Base-by-base conservation (phyloP, 1,284 basidiomycete species). In the Cutaneotrichosporon sp. region DNA sequence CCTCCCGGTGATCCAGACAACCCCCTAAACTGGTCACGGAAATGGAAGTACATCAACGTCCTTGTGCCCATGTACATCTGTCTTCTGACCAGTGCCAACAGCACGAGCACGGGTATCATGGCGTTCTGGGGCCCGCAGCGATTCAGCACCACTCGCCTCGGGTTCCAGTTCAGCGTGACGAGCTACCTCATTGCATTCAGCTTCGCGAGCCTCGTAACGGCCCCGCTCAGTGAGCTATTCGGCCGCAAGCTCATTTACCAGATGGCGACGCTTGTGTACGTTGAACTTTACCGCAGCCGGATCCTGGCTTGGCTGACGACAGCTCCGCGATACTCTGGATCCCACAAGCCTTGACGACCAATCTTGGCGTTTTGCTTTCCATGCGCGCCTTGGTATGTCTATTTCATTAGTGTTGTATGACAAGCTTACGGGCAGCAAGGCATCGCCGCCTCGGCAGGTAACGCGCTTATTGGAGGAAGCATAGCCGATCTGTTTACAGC, bases 401-500 rank as follows among this genome's bases (percentile, higher is more conserved):
- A 29, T 29, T 6, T 14, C 29, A 31, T 31, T 31, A 9, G 14
- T 14, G 29, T 31, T 31, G 10, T 31, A 9, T 31, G 29, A 31
- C 14, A 31, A 31, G 29, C 29, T 31, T 14, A 31, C 29, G 14
- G 29, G 29, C 29, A 31, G 60, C 71, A 72, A 65, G 71, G 71
- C 9, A 61, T 63, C 35, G 52, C 59, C 2, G 57, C 55, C n/a
- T 63, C 60, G 10, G 68, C 69, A 4, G 68, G 64, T 14, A 71
- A 71, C 42, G 61, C 63, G 1, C 66, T 72, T 56, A 69, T 72
- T 7, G 68, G 70, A 5, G 74, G 74, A 8, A 69, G 69, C 5
- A 65, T 76, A 7, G 72, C 72, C 27, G 74, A 75, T 56, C 52
- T 72, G 25, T 75, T 65, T 55, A 63, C 51, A 20, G 71, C 72